Percentiles rank a stretch among this genome's conserved stretches.
Evolutionary conservation across 2,329 filamentous ascomycete genomes (phyloP).

Genomic region (Neospermospora avenae): DNA sequence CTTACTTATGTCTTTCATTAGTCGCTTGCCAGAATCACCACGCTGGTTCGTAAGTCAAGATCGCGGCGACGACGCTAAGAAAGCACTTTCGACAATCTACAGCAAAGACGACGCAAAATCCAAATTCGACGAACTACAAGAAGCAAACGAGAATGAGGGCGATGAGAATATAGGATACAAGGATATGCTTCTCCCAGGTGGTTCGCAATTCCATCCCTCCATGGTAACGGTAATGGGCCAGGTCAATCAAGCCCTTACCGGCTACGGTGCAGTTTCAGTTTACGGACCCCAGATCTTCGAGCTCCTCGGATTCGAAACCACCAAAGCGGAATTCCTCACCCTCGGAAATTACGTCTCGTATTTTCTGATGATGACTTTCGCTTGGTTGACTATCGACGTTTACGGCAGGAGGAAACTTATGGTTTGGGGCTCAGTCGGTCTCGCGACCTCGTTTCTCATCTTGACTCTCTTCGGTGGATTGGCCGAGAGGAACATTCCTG

Average conservation of each 20-base stretch:
- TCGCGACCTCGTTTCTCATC: slow-evolving; percentile 49
- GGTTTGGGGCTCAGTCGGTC: slow-evolving; percentile 47
- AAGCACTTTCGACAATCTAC: slow-evolving; percentile 46
- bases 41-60: slow-evolving; percentile 54
- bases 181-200: slow-evolving; percentile 54
- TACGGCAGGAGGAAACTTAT: slow-evolving; percentile 52
- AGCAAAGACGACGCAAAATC: slow-evolving; percentile 47
- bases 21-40: slow-evolving; percentile 53
- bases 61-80: slow-evolving; percentile 47
- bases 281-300: slow-evolving; percentile 64
- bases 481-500: slow-evolving; percentile 41
- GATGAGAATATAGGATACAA: slow-evolving; percentile 47
- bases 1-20: slow-evolving; percentile 50
- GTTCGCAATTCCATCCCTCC: slow-evolving; percentile 57
- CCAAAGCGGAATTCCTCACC: slow-evolving; percentile 52
- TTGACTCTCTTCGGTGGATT: slow-evolving; percentile 50
- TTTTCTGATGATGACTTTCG: slow-evolving; percentile 57
- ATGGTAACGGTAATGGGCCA: slow-evolving; percentile 61
- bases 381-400: slow-evolving; percentile 57
- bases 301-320: slow-evolving; percentile 53
- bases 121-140: slow-evolving; percentile 48
- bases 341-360: slow-evolving; percentile 60
- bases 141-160: slow-evolving; percentile 48
- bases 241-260: slow-evolving; percentile 56
- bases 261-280: slow-evolving; percentile 58